Conservation (phyloP, 768 basidiomycete species). For the Pleurotus eryngii region DNA sequence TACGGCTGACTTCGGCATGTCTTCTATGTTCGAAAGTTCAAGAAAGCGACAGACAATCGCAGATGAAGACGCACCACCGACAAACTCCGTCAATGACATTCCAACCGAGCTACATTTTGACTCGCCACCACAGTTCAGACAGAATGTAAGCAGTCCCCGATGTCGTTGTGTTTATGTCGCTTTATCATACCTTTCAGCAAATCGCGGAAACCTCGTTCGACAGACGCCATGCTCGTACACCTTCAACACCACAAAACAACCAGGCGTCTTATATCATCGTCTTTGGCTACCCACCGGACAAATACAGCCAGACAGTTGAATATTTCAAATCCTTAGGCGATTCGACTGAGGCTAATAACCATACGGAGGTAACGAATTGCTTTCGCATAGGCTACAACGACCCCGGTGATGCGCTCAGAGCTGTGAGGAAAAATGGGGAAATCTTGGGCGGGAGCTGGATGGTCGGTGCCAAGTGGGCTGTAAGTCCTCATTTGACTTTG, state of each 20-base stretch:
- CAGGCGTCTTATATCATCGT: constrained; percentile 67
- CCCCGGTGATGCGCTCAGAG: constrained; percentile 70
- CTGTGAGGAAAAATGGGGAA: constrained; percentile 82
- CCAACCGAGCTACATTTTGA: constrained; percentile 53
- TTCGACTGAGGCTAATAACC: constrained; percentile 63
- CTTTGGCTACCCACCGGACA: constrained; percentile 86
- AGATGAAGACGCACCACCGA: constrained; percentile 82
- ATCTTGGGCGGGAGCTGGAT: constrained; percentile 72
- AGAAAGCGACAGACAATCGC: constrained; percentile 57
- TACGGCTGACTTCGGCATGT: constrained; percentile 74
- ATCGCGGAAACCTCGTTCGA: constrained; percentile 33
- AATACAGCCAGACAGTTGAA: constrained; percentile 66
- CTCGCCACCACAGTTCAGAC: constrained; percentile 39
- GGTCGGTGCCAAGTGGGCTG: constrained; percentile 86
- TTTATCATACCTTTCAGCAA: constrained; percentile 16
- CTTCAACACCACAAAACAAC: constrained; percentile 24
- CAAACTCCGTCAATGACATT: constrained; percentile 71
- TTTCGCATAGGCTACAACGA: constrained; percentile 76
- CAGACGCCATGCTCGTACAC: constrained; percentile 28
- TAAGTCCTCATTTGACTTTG: constrained; percentile 34
- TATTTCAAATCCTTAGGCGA: constrained; percentile 75
- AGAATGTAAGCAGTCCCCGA: constrained; percentile 33
- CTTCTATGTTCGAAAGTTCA: constrained; percentile 80
- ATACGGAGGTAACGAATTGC: constrained; percentile 72
- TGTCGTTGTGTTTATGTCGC: not conserved